Evolutionary conservation across 345 rosid species (phyloP), one percentile per base, ranked within the genome.

Genomic region (Populus tremula): DNA sequence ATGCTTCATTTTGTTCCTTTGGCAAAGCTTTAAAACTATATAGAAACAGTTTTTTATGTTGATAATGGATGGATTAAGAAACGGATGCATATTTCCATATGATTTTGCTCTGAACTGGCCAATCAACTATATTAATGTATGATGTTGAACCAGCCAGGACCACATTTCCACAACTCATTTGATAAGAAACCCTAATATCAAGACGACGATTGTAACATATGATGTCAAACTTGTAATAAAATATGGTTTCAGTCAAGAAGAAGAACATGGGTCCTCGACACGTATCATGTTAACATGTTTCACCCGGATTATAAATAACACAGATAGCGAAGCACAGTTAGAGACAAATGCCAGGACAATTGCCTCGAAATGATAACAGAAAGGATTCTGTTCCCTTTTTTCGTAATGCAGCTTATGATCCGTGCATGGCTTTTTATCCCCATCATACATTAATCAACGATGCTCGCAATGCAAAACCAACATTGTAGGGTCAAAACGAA

Each of bases 271-370:
- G 84, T 79, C 74, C 17, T 72, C 70, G 79, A 81, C 87, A 76
- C 69, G 82, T 74, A 81, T 75, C 82, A 49, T 76, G 87, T 81
- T 77, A 78, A 66, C 50, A 82, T 82, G 83, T 77, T 82, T 79
- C 84, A 72, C 75, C 68, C 11, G 23, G 77, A 80, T 69, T 73
- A 79, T 75, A 79, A 80, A 66, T 68, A 39, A 72, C 72, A 20
- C 64, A 67, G 45, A 69, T 59, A 77, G 64, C 47, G 50, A 79
- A 82, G 83, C 56, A 83, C 88, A 77, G 82, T 82, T 81, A 81
- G 83, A 82, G 89, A 87, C 86, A 87, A 87, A 81, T 82, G 75
- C 71, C 82, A 82, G 76, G 90, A 91, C 91, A 91, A 88, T 43
- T 81, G 80, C 82, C 88, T 89, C 78, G 92, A 69, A 77, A 77